A percentile compares a stretch with the other conserved stretches of the same genome.
These are phyloP conservation scores for Coelastrella sp. DNA, from an alignment of 139 green algal genomes.

Conservation along the genomic window DNA sequence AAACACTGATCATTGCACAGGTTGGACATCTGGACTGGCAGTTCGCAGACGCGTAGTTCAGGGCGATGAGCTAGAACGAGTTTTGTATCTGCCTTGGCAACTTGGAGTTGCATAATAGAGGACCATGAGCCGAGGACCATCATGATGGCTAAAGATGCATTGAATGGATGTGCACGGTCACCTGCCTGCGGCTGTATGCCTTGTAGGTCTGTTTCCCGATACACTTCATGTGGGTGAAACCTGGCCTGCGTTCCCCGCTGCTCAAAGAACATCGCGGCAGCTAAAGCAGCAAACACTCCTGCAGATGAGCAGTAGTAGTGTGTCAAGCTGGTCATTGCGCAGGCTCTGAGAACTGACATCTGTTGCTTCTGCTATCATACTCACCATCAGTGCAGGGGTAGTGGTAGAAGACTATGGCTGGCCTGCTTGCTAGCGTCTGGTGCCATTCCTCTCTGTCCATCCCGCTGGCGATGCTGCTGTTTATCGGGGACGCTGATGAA, in stretches of 20 bases:
- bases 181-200: conserved; percentile 10
- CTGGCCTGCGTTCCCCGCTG: background rate
- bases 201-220: background rate
- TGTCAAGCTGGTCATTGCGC: background rate
- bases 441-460: background rate
- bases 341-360: background rate
- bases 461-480: background rate
- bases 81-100: no score
- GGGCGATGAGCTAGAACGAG: no score
- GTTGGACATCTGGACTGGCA: no score
- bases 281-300: conserved; percentile 63
- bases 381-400: conserved; percentile 63
- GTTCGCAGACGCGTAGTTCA: no score
- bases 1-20: no score
- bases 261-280: conserved; percentile 48
- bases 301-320: background rate
- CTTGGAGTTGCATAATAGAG: no score
- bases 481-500: background rate
- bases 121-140: no score
- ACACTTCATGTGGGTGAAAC: conserved; percentile 28
- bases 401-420: conserved; percentile 59
- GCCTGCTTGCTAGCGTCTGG: background rate
- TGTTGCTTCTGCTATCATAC: no score
- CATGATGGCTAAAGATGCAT: no score
- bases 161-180: no score